Base-by-base conservation (phyloP, 257 asterid genomes). In the Fraxinus anomala region DNA sequence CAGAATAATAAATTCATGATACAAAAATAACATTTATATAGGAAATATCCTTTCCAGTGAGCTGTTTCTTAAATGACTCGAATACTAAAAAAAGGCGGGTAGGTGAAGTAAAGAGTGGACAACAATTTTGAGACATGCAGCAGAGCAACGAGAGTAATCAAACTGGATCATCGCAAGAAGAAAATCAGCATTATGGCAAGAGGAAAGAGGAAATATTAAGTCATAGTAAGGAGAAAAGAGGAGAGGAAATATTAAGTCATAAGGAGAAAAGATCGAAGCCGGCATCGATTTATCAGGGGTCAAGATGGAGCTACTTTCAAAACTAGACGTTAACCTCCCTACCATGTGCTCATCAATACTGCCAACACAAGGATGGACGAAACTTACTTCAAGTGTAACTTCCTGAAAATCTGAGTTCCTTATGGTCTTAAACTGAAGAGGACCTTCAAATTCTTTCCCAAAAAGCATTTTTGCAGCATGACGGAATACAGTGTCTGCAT, bases 361-460 rank as follows among this genome's bases (percentile, higher is more conserved):
- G 73, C 23, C n/a, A 42, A 31, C 73, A 76, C 19, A 70, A 71
- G 37, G 79, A 73, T 24, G 72, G 37, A 70, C 71, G 9, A 54
- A 34, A 86, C 96, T 89, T 87, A 93, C 98, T 87, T 96, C 96
- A 75, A 96, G 89, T 77, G 89, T 86, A 75, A 89, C 88, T 85
- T 96, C 99, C 80, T 87, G 94, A 79, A 96, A 93, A 87, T 96
- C 99, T 28, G 97, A 76, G 81, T 96, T 96, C 88, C 91, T 88
- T 83, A 89, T 59, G 67, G 90, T 88, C 91, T 90, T 93, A 77
- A 87, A 96, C 73, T 87, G 91, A 37, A 92, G 88, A 42, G 97
- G 91, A 40, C 98, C 95, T 79, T 72, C 82, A 76, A 91, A 83
- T 77, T 89, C 96, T 89, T 88, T 85, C 59, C 83, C 86, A 72